Percentiles rank a stretch among this genome's conserved stretches.
Evolutionary conservation across 1,284 basidiomycete species (phyloP).

Genomic region (Cystobasidiaceae sp.): DNA sequence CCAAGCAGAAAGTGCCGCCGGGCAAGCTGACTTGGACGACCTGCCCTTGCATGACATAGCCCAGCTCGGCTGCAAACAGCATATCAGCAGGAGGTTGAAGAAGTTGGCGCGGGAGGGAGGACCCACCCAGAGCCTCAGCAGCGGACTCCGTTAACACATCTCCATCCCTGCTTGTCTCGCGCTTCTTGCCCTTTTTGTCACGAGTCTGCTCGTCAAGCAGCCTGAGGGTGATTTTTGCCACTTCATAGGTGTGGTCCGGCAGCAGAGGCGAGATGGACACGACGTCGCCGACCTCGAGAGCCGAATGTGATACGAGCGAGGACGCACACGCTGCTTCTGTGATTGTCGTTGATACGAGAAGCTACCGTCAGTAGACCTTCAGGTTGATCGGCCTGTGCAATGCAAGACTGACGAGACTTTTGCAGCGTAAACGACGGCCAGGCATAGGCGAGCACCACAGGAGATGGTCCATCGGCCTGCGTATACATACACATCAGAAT

Average conservation of each 20-base stretch:
- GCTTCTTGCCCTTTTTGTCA: constrained; percentile 18
- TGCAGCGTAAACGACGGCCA: constrained; percentile 43
- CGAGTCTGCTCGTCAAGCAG: constrained; percentile 2
- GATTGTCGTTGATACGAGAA: background rate
- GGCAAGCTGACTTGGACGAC: background rate
- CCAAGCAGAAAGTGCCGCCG: background rate
- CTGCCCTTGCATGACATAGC: constrained; percentile 14
- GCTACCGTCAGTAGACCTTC: background rate
- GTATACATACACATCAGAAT: background rate
- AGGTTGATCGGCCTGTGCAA: background rate
- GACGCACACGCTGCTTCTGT: constrained; percentile 35
- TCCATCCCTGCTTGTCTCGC: background rate
- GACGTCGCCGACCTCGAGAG: constrained; percentile 29
- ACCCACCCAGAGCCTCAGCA: background rate
- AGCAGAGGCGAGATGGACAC: constrained; percentile 27
- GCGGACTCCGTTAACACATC: no score
- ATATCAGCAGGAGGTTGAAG: background rate
- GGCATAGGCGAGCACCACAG: constrained; percentile 39
- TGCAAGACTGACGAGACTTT: constrained; percentile 26
- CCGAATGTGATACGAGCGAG: constrained; percentile 35
- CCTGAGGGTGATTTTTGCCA: background rate
- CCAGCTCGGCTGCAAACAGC: constrained; percentile 19
- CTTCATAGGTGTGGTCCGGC: constrained; percentile 18
- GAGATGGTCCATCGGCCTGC: background rate
- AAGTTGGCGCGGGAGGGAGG: background rate